Evolutionary conservation across 768 basidiomycete species (phyloP).

Genomic region (Rhodotorula sphaerocarpa): DNA sequence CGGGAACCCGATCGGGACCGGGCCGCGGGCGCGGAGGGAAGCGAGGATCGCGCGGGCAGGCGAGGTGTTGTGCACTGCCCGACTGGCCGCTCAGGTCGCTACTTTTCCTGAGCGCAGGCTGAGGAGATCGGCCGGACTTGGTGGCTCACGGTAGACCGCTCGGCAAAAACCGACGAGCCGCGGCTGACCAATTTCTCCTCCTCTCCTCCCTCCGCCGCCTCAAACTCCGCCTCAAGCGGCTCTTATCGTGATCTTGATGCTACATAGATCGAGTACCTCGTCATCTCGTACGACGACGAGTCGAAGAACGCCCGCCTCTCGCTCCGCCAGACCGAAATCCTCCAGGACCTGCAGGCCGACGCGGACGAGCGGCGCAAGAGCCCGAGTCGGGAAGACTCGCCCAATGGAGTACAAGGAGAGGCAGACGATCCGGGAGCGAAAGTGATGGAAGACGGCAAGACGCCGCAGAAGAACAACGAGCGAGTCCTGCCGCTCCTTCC

Average conservation of each 20-base stretch:
- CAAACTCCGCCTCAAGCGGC: too few species aligned
- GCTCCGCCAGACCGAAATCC: slow-evolving; percentile 88
- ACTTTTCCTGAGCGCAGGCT: too few species aligned
- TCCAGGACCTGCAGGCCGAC: slow-evolving; percentile 54
- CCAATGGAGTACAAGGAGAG: slow-evolving; percentile 2
- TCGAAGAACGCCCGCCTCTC: slow-evolving; percentile 76
- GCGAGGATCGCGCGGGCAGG: too few species aligned
- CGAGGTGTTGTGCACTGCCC: too few species aligned
- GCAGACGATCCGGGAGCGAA: neutral
- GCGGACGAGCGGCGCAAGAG: slow-evolving; percentile 48
- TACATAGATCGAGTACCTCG: slow-evolving; percentile 97
- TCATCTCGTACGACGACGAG: slow-evolving; percentile 71
- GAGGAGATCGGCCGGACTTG: too few species aligned
- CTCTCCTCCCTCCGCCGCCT: neutral
- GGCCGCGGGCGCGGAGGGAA: too few species aligned
- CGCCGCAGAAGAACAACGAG: neutral
- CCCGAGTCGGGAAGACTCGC: too few species aligned
- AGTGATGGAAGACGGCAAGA: too few species aligned
- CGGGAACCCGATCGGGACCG: too few species aligned
- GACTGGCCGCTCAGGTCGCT: too few species aligned
- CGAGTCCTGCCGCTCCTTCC: neutral
- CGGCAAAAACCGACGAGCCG: neutral
- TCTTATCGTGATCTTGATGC: neutral
- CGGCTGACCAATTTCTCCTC: too few species aligned
- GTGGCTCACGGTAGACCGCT: too few species aligned